These are phyloP conservation scores for Albatrellus ellisii DNA, from an alignment of 768 basidiomycete species.

Conservation along the genomic window DNA sequence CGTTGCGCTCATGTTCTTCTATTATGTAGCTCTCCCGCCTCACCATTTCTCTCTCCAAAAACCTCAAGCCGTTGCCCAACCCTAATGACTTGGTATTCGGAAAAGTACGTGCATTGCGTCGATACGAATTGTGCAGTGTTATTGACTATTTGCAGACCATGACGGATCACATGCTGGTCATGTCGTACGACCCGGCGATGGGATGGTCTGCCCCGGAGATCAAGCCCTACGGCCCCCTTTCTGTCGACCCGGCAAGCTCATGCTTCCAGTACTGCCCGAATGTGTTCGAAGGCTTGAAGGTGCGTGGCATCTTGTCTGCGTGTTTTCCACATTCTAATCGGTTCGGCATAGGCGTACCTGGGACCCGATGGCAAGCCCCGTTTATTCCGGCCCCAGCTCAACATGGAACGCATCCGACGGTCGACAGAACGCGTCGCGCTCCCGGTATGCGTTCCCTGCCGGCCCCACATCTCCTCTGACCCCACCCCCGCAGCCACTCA, in stretches of 20 bases:
- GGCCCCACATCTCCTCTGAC: not conserved
- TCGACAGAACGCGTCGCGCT: slow-evolving; percentile 63
- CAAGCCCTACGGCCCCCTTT: slow-evolving; percentile 50
- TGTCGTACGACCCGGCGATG: slow-evolving; percentile 42
- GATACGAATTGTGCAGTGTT: not conserved
- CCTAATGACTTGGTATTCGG: slow-evolving; percentile 43
- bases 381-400: slow-evolving; percentile 73
- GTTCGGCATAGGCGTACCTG: slow-evolving; percentile 39
- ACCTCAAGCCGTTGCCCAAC: slow-evolving; percentile 37
- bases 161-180: slow-evolving; percentile 70
- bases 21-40: slow-evolving; percentile 40
- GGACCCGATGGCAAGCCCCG: slow-evolving; percentile 60
- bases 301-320: slow-evolving; percentile 16
- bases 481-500: slow-evolving; percentile 24
- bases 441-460: slow-evolving; percentile 32
- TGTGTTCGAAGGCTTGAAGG: slow-evolving; percentile 61
- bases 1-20: not conserved
- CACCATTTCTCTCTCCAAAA: slow-evolving; percentile 29
- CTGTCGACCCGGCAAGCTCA: slow-evolving; percentile 40
- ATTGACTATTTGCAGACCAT: slow-evolving; percentile 27
- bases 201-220: slow-evolving; percentile 70
- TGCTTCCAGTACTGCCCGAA: slow-evolving; percentile 50
- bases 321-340: not conserved
- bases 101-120: slow-evolving; percentile 24
- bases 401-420: slow-evolving; percentile 69